These are phyloP conservation scores for Metschnikowia henanensis DNA, from an alignment of 805 yeast species.

Conservation along the genomic window DNA sequence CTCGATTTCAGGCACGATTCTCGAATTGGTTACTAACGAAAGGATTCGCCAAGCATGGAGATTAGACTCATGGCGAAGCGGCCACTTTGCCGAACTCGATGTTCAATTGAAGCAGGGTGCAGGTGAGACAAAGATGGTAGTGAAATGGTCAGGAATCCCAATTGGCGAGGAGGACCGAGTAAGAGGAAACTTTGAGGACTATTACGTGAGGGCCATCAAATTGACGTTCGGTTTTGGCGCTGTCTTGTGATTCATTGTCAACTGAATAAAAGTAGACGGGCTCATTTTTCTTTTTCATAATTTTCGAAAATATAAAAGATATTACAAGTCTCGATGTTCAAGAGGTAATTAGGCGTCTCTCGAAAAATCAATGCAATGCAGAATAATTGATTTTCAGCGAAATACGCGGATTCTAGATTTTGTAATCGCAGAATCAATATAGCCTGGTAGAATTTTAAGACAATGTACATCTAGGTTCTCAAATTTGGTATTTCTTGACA, in stretches of 20 bases:
- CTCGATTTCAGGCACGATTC: constrained; percentile 70
- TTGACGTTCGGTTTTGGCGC: constrained; percentile 94
- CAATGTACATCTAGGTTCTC: too few relatives aligned
- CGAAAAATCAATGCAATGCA: too few relatives aligned
- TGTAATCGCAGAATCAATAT: too few relatives aligned
- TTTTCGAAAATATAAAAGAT: too few relatives aligned
- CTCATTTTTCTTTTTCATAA: too few relatives aligned
- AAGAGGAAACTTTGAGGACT: constrained; percentile 80
- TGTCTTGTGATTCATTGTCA: constrained; percentile 54
- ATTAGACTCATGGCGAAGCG: constrained; percentile 83
- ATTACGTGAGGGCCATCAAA: constrained; percentile 87
- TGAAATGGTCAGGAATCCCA: constrained; percentile 86
- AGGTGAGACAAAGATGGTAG: constrained; percentile 81
- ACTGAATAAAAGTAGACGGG: not conserved
- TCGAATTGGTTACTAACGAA: constrained; percentile 57
- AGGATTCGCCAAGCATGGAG: constrained; percentile 81
- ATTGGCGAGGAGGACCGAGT: constrained; percentile 93
- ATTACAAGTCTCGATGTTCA: too few relatives aligned
- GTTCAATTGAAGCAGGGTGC: constrained; percentile 73
- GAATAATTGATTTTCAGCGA: too few relatives aligned
- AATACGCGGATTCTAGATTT: too few relatives aligned
- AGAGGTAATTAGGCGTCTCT: too few relatives aligned
- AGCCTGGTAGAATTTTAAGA: too few relatives aligned
- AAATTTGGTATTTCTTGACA: too few relatives aligned
- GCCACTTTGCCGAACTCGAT: constrained; percentile 69